Base-by-base conservation (phyloP, 805 yeast species). In the Teunomyces aglyptinius region DNA sequence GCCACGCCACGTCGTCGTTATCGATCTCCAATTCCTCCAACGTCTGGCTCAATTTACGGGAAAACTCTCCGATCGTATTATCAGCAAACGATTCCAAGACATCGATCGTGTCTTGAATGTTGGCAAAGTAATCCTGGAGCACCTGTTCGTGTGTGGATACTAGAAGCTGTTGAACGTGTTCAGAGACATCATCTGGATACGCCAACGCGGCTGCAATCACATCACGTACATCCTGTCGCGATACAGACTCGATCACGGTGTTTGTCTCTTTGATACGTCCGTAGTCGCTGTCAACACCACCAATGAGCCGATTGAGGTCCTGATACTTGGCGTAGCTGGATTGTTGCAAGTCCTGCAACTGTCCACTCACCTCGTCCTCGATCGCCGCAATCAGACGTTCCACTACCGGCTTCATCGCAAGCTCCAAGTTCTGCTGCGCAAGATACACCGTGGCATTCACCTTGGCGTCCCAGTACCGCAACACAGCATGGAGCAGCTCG, bases 41-140 rank as follows among this genome's bases (percentile, higher is more conserved):
- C 46, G 67, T 52, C 16, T 69, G 67, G 43, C 82, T 76, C 58
- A 86, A 73, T 48, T 80, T 76, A 44, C 78, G 77, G 6, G 86
- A 77, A 66, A 83, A 85, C 53, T 85, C 89, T 53, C 68, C 75
- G 45, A 85, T 73, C 24, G 86, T 74, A 5, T 81, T 77, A 45
- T 85, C 90, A 5, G 85, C 82, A 71, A 86, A 86, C 50, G 86
- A 86, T 61, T 86, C 91, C 59, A 83, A 76, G 0, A 83, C 75
- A 51, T 86, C 91, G 44, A 85, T 73, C 31, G 83, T 75, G 24
- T 63, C 64, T 47, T 73, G 77, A 18, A 66, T 53, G 3, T 56
- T 59, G 13, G 48, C 46, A 43, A 64, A 70, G 52, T 72, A 73
- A 33, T 57, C 49, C 8, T 51, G 57, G 35, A 68, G 49, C 10